Conservation (phyloP, 805 yeast species). For the Brettanomyces naardenensis region DNA sequence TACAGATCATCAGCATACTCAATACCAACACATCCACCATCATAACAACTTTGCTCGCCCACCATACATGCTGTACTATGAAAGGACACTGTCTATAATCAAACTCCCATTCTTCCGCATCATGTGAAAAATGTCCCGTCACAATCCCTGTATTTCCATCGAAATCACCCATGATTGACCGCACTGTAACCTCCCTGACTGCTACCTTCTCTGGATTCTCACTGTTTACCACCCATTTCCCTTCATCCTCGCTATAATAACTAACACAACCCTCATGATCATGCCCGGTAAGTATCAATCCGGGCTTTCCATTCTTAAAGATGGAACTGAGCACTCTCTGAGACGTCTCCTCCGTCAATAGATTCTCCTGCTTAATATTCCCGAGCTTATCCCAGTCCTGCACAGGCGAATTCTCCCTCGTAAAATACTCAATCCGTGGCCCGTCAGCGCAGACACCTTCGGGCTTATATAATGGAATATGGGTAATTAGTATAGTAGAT, state of each 20-base stretch:
- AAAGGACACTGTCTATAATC: slow-evolving; percentile 71
- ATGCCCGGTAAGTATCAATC: slow-evolving; percentile 86
- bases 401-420: slow-evolving; percentile 36
- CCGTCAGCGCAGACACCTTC: slow-evolving; percentile 85
- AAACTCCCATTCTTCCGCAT: slow-evolving; percentile 49
- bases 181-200: slow-evolving; percentile 73
- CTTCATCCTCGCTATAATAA: slow-evolving; percentile 38
- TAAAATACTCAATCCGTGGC: slow-evolving; percentile 59
- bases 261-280: slow-evolving; percentile 92
- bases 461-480: slow-evolving; percentile 79
- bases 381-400: slow-evolving; percentile 64
- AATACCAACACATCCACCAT: slow-evolving; percentile 32
- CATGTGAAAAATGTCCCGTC: slow-evolving; percentile 56
- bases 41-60: slow-evolving; percentile 66
- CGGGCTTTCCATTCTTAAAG: slow-evolving; percentile 62
- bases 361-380: slow-evolving; percentile 76
- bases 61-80: slow-evolving; percentile 89
- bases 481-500: slow-evolving; percentile 76
- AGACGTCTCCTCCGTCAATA: slow-evolving; percentile 57
- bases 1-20: too few species aligned
- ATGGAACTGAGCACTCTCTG: slow-evolving; percentile 63
- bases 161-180: slow-evolving; percentile 97
- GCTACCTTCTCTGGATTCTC: slow-evolving; percentile 18
- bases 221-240: slow-evolving; percentile 51
- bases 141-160: slow-evolving; percentile 84